phyloP scores from a whole-genome alignment of 1,284 basidiomycete species.

The Leccinum griseonigrum region DNA sequence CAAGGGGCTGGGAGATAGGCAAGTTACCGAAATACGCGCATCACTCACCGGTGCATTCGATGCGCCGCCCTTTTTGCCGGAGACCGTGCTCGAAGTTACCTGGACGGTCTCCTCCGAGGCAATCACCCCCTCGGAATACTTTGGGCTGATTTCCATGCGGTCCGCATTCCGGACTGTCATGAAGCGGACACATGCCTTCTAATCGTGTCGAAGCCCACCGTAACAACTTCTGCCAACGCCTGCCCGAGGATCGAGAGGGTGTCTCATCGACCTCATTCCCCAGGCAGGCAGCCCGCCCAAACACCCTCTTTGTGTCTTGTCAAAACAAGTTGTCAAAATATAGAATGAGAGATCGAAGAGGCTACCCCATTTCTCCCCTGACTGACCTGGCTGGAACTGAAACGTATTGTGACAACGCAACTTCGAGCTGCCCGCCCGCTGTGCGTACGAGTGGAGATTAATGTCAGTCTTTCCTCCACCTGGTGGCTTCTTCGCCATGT shows the following conservation, averaged over 20 bases:
- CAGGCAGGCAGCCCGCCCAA: neutral
- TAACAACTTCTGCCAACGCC: neutral
- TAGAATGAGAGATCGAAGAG: neutral
- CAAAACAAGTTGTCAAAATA: neutral
- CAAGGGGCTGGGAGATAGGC: neutral
- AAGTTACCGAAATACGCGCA: neutral
- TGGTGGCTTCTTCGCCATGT: neutral
- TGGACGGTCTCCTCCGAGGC: neutral
- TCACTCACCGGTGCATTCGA: neutral
- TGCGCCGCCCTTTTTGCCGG: neutral
- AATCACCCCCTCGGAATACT: neutral
- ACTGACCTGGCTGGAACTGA: neutral
- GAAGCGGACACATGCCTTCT: neutral
- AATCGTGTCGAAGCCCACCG: neutral
- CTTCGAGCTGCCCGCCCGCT: neutral
- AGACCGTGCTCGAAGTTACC: neutral
- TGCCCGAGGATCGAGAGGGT: neutral
- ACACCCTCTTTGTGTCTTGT: neutral
- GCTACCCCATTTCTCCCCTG: neutral
- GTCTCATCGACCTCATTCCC: conserved; percentile 7
- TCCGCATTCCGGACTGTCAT: neutral
- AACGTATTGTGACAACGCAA: neutral
- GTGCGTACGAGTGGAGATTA: neutral
- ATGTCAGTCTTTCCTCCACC: neutral
- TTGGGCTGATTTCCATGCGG: neutral